These are phyloP conservation scores for Rhodamnia rubescens DNA, from an alignment of 345 rosid species.

Conservation along the genomic window DNA sequence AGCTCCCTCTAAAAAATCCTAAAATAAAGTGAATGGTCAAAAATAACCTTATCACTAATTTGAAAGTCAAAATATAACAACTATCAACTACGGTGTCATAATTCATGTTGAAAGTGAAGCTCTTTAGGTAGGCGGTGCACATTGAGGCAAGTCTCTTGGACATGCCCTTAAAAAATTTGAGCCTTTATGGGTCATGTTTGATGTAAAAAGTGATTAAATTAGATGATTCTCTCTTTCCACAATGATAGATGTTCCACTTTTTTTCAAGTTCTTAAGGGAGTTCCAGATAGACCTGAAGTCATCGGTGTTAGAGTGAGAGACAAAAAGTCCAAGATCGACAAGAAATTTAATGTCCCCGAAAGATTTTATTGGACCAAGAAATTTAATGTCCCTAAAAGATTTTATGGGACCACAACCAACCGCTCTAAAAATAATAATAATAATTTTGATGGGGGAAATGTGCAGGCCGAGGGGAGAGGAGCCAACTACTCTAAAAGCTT, in stretches of 20 bases:
- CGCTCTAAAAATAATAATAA: too few species aligned
- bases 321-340: slow-evolving; percentile 81
- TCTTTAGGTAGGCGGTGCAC: slow-evolving; percentile 45
- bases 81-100: slow-evolving; percentile 80
- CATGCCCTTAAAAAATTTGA: background rate
- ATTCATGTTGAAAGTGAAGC: slow-evolving; percentile 97
- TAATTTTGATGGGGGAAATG: too few species aligned
- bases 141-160: background rate
- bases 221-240: background rate
- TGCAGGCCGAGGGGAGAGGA: too few species aligned
- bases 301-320: slow-evolving; percentile 80
- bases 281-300: slow-evolving; percentile 87
- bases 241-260: background rate
- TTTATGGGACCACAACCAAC: too few species aligned
- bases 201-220: background rate
- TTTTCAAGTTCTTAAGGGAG: slow-evolving; percentile 76
- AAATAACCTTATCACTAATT: too few species aligned
- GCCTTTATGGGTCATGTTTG: background rate
- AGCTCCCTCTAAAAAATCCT: too few species aligned
- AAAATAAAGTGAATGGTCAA: too few species aligned
- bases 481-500: too few species aligned
- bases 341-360: slow-evolving; percentile 51
- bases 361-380: too few species aligned
- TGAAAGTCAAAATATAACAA: too few species aligned
- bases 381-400: too few species aligned